Evolutionary conservation across 306 rosid genomes (phyloP), one percentile per base, ranked within the genome.

Genomic region (Cyamopsis tetragonoloba): DNA sequence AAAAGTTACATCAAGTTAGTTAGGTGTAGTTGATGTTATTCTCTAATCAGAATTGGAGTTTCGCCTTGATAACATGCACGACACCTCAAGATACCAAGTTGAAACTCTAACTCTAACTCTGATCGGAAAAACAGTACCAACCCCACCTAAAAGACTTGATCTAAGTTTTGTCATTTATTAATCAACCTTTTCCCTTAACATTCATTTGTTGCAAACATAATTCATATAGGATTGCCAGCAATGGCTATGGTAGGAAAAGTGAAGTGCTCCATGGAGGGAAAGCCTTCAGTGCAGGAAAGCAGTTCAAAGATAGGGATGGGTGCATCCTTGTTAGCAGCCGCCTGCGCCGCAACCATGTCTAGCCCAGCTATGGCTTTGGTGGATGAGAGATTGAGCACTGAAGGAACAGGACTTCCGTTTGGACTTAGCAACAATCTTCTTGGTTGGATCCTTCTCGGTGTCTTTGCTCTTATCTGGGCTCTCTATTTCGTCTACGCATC

Each of bases 391-490:
- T 0, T 95, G 83, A 71, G 77, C 84, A 91, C 99, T 2, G 99
- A 95, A 78, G 99, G 99, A 38, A 91, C 97, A 6, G 99, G 97
- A 15, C 89, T 95, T 63, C 96, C 99, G 24, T 91, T 88, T 61
- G 97, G 99, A 2, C 78, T 95, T 22, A 95, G 99, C 92, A 95
- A 88, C 86, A 91, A 95, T 82, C 85, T 91, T 80, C 91, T 95
- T 11, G 95, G 86, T 49, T 95, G 99, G 97, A 85, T 88, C 75
- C 85, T 95, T 2, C n/a, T 85, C 1, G 97, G 86, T 55, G 87
- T 83, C 58, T 95, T 95, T 2, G 96, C 57, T 54, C 81, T 93
- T 26, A 78, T 80, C 9, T 95, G 97, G 99, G 7, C 80, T 42
- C 31, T 88, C 28, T 95, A 77, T 59, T 53, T 83, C 53, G 43